Conservation (phyloP, 495 filamentous ascomycete species). For the Aspergillus haitiensis region DNA sequence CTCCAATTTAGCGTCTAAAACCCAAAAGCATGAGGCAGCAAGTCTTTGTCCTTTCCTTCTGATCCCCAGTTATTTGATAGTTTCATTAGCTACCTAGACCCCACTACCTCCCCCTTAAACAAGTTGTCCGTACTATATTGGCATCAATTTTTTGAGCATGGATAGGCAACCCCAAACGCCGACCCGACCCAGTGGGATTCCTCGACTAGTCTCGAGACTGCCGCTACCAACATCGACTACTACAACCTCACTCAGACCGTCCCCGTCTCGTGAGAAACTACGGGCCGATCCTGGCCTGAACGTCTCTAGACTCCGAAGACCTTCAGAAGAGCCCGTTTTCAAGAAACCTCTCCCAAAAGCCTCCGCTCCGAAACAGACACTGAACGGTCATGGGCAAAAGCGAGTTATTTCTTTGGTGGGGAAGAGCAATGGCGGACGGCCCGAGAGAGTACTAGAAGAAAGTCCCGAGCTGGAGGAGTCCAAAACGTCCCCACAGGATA, state of each 20-base stretch:
- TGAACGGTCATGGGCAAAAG: conserved; percentile 17
- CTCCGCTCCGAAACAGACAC: conserved; percentile 29
- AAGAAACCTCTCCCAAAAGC: conserved; percentile 37
- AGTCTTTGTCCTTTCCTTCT: not conserved
- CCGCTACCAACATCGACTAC: conserved; percentile 42
- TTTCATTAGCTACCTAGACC: not conserved
- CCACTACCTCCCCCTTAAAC: not conserved
- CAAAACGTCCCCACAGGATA: conserved; percentile 15
- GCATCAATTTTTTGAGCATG: conserved; percentile 28
- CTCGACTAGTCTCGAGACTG: conserved; percentile 43
- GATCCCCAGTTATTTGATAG: conserved; percentile 1
- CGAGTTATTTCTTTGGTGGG: conserved; percentile 23
- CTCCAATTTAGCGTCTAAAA: not conserved
- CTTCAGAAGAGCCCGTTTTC: conserved; percentile 44
- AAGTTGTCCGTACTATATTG: not conserved
- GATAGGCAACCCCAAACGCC: conserved; percentile 35
- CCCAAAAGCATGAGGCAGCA: conserved; percentile 15
- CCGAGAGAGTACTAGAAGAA: conserved; percentile 21
- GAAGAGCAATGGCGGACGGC: conserved; percentile 24
- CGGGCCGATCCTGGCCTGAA: conserved; percentile 45
- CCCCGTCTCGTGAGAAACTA: conserved; percentile 47
- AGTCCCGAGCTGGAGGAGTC: conserved; percentile 7
- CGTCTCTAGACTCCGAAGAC: conserved; percentile 37
- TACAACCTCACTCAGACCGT: conserved; percentile 41
- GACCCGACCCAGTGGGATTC: conserved; percentile 41